Evolutionary conservation across 768 basidiomycete genomes (phyloP).

Genomic region (Scleroderma bovista): DNA sequence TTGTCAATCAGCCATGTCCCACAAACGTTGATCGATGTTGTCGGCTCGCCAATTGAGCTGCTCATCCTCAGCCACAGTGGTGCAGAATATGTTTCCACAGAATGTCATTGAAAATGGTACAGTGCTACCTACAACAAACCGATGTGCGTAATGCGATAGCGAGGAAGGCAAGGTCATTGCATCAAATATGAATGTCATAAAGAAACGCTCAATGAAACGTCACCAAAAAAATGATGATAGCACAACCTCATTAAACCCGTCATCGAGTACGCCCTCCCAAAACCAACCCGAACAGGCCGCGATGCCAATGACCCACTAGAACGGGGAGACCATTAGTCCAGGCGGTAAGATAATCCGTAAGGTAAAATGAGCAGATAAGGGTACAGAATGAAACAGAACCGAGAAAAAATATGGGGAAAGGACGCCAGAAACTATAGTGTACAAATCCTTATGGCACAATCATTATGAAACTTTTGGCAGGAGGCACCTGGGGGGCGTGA

Average conservation of each 20-base stretch:
- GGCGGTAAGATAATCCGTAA: slow-evolving; percentile 28
- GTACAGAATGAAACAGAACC: slow-evolving; percentile 28
- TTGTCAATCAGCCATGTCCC: too few species aligned
- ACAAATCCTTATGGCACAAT: slow-evolving; percentile 31
- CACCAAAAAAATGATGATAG: slow-evolving; percentile 11
- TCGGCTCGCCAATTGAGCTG: too few species aligned
- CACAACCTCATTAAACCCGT: slow-evolving; percentile 26
- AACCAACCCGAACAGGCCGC: slow-evolving; percentile 25
- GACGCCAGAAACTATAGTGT: slow-evolving; percentile 18
- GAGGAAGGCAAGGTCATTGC: slow-evolving; percentile 13
- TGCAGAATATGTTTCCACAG: slow-evolving; percentile 4
- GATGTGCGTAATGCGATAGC: slow-evolving; percentile 23
- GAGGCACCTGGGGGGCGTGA: background rate
- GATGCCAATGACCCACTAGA: slow-evolving; percentile 22
- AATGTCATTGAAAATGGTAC: slow-evolving; percentile 18
- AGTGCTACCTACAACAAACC: slow-evolving; percentile 25
- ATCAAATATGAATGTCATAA: slow-evolving; percentile 26
- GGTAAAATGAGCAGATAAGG: slow-evolving; percentile 29
- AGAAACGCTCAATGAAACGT: slow-evolving; percentile 5
- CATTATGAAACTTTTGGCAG: slow-evolving; percentile 16
- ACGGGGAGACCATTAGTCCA: slow-evolving; percentile 28
- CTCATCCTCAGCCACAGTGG: too few species aligned
- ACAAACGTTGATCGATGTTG: too few species aligned
- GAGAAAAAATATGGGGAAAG: slow-evolving; percentile 10
- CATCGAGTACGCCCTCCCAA: slow-evolving; percentile 23